These are phyloP conservation scores for Rhodotorula sp. DNA, from an alignment of 1,284 basidiomycete species.

Conservation along the genomic window DNA sequence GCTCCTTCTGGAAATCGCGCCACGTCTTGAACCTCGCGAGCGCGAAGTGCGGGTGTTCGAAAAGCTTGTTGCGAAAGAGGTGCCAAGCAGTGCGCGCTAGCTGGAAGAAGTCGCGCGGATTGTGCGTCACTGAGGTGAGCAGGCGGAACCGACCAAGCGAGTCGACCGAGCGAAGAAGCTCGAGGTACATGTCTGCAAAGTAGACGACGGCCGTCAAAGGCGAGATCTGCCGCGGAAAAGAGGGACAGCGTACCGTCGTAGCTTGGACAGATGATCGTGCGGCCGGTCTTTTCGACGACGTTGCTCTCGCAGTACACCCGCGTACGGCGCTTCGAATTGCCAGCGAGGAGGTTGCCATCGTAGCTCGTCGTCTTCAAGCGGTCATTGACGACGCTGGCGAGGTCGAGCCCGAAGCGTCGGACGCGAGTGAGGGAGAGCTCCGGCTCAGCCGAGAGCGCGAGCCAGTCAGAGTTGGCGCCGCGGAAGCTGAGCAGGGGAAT, in stretches of 20 bases:
- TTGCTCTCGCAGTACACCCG: neutral
- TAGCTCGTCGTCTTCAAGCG: neutral
- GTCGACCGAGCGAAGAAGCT: neutral
- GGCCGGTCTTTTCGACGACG: neutral
- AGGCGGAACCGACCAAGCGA: neutral
- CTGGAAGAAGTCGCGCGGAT: neutral
- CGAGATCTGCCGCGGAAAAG: too few relatives aligned
- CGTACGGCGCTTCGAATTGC: neutral
- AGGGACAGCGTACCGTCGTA: neutral
- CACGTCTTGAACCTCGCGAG: neutral
- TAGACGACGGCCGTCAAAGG: too few relatives aligned
- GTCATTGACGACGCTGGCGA: neutral
- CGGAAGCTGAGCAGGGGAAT: neutral
- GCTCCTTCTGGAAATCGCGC: neutral
- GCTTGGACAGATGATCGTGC: neutral
- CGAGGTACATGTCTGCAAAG: constrained; percentile 3
- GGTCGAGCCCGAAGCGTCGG: neutral
- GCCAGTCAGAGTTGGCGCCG: neutral
- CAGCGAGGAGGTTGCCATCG: neutral
- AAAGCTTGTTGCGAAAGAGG: neutral
- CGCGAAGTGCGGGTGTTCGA: neutral
- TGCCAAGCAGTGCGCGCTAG: neutral
- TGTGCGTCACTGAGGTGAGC: neutral
- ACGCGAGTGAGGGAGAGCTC: neutral
- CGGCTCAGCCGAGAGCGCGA: neutral